These are phyloP conservation scores for Quercus rubra DNA, from an alignment of 306 rosid genomes.

Conservation along the genomic window DNA sequence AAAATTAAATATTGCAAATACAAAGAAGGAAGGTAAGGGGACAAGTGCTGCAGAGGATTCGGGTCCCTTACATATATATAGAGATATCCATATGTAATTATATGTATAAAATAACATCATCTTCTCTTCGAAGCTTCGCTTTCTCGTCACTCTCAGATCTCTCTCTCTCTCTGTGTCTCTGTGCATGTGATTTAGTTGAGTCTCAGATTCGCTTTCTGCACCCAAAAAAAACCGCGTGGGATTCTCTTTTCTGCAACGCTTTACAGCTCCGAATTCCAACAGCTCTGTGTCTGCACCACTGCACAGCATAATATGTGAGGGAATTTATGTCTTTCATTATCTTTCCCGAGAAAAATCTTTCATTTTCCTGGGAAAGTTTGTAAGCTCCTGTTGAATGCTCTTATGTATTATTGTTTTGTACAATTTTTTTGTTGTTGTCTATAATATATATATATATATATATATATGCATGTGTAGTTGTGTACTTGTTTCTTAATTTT, in stretches of 20 bases:
- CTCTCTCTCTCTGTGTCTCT: background rate
- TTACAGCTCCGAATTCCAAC: conserved; percentile 15
- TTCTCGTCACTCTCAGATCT: conserved; percentile 23
- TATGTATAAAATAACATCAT: background rate
- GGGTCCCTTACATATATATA: background rate
- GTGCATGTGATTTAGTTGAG: conserved; percentile 4
- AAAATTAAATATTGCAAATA: no score
- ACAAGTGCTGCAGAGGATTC: background rate
- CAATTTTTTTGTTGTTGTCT: no score
- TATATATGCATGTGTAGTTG: background rate
- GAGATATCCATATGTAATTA: background rate
- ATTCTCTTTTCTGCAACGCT: background rate
- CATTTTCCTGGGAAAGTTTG: background rate
- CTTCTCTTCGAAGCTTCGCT: conserved; percentile 32
- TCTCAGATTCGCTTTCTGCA: background rate
- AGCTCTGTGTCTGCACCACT: background rate
- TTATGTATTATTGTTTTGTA: no score
- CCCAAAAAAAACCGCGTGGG: background rate
- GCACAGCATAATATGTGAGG: background rate
- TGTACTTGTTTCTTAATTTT: background rate
- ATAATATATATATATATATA: no score
- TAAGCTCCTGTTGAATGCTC: background rate
- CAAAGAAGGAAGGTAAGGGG: no score
- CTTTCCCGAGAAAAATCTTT: background rate
- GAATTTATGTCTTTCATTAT: background rate